Evolutionary conservation across 441 rosid species (phyloP), one percentile per base, ranked within the genome.

Genomic region (Arabidopsis lyrata): DNA sequence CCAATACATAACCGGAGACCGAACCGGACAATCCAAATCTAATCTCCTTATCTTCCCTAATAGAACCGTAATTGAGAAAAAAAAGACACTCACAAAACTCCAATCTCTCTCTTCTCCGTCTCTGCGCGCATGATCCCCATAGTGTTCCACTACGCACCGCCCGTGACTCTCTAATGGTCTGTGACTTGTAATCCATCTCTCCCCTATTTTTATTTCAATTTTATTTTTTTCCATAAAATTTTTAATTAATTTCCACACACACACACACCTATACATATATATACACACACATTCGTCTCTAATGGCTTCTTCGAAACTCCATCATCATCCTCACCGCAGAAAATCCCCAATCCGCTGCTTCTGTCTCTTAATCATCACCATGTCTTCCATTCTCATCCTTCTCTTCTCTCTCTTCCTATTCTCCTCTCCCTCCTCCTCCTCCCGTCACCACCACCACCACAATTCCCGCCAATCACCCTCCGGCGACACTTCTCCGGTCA

Each of bases 301-400:
- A 50, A 55, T 74, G 73, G 74, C 70, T 67, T 73, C 77, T 66
- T 66, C 74, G 27, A 63, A 60, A 61, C 80, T 8, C 52, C 73
- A 10, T 64, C 45, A 27, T 47, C 57, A 58, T 61, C 72, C 73
- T 57, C 72, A 66, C 64, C 65, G 38, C 14, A 47, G 54, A 56
- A 73, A 75, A 20, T 4, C 6, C 76, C 22, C 76, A 50, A 41
- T 8, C 36, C 66, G 38, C 8, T 29, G 71, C 62, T 8, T 52
- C 41, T 62, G 38, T 27, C 38, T 77, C 52, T 5, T 53, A 45
- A 53, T 77, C 73, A 15, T 82, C 15, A 38, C 82, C 63, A 58
- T 77, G 67, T 82, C 87, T 11, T 22, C 61, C 57, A 62, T 84
- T 44, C 66, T 81, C 56, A 53, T 85, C 71, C 70, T 85, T 68